Evolutionary conservation across 2,329 filamentous ascomycete genomes (phyloP).

Genomic region (Corinectria fuckeliana): DNA sequence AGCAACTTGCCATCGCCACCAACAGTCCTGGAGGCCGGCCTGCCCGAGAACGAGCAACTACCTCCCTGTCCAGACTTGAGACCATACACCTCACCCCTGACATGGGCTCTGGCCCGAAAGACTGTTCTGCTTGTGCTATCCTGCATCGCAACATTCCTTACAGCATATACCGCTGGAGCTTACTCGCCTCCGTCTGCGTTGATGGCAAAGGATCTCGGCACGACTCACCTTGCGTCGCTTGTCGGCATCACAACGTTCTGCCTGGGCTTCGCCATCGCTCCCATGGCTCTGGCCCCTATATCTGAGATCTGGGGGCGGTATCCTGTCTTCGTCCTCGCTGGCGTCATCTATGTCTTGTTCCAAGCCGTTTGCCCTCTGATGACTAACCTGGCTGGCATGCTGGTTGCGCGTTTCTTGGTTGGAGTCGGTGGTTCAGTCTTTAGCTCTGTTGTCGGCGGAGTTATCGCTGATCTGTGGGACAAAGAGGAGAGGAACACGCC

Average conservation of each 20-base stretch:
- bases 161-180: slow-evolving; percentile 81
- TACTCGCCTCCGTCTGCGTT: slow-evolving; percentile 74
- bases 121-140: slow-evolving; percentile 73
- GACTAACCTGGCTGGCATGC: slow-evolving; percentile 72
- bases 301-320: slow-evolving; percentile 88
- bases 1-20: slow-evolving; percentile 44
- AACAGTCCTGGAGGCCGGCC: slow-evolving; percentile 21
- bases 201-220: slow-evolving; percentile 69
- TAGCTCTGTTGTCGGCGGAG: slow-evolving; percentile 90
- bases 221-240: slow-evolving; percentile 70
- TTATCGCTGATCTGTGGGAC: slow-evolving; percentile 85
- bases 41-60: slow-evolving; percentile 42
- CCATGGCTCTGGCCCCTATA: slow-evolving; percentile 88
- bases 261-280: slow-evolving; percentile 78
- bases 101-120: slow-evolving; percentile 76
- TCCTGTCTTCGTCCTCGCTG: slow-evolving; percentile 79
- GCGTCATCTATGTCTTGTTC: slow-evolving; percentile 72
- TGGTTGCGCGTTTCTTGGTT: slow-evolving; percentile 76
- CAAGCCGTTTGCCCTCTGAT: slow-evolving; percentile 78
- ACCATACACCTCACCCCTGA: slow-evolving; percentile 72
- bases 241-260: slow-evolving; percentile 85
- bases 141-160: slow-evolving; percentile 76
- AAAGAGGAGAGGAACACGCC: slow-evolving; percentile 82
- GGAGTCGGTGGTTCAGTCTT: slow-evolving; percentile 82
- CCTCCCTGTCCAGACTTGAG: slow-evolving; percentile 70